Evolutionary conservation across 352 stramenopile genomes (phyloP), one percentile per base, ranked within the genome.

Genomic region (Thalassiosira livingstoniorum): DNA sequence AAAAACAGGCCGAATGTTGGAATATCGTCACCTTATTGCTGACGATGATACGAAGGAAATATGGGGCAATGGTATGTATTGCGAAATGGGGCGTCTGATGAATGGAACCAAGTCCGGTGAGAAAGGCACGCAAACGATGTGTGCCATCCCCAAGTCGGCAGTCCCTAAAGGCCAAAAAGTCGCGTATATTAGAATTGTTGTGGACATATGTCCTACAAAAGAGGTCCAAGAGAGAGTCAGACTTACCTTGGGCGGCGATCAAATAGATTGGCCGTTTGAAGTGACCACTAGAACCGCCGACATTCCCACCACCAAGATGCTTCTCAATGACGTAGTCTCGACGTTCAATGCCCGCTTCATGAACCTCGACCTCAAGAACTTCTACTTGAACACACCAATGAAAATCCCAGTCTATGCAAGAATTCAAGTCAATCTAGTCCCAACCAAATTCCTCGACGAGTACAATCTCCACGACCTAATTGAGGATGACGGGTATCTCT

Each of bases 51-150:
- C 21, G 2, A 25, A 53, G 4, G 31, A 42, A 51, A 21, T 53
- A 51, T 75, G 51, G 65, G 13, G 10, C 5, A 15, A 27, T 37
- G 31, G 47, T 2, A 29, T 29, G n/a, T 29, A 29, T 54, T 55
- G 64, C 34, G 64, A 72, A 45, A 34, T 72, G 39, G 64, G 64
- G 10, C 29, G 64, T 45, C 39, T 72, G 34, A 25, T 45, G 4
- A 42, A 73, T 27, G 64, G 64, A 7, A 7, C 13, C 2, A n/a
- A 32, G 1, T 27, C 27, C 15, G 53, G 74, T 5, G n/a, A n/a
- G n/a, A 65, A 58, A 66, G 71, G 80, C 25, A 83, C 63, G 15
- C 43, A 87, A 60, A 90, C 80, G 13, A 84, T 87, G 23, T 7
- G 60, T 5, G 84, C 88, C 73, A 84, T 90, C 35, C 55, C 51